phyloP scores from a whole-genome alignment of 176 grass and related monocot genomes.

The Juncus effusus region DNA sequence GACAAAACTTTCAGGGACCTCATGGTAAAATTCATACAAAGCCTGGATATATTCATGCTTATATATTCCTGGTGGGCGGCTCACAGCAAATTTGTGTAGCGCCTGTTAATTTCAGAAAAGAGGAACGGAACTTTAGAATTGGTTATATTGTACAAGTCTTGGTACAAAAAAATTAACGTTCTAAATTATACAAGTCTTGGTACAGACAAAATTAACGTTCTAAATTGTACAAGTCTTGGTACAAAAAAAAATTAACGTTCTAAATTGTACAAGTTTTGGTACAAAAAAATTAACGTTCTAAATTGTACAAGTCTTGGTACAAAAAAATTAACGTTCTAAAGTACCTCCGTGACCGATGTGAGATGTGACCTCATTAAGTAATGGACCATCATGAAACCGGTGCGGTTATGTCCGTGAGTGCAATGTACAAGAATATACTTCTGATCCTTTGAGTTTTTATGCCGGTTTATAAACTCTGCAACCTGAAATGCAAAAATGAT shows the following conservation, averaged over 20 bases:
- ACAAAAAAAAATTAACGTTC: no score
- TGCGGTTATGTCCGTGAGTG: conserved; percentile 99
- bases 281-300: no score
- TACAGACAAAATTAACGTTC: no score
- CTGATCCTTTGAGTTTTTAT: conserved; percentile 58
- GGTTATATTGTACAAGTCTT: conserved; percentile 22
- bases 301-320: conserved; percentile 31
- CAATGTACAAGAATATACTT: conserved; percentile 97
- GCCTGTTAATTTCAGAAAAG: conserved; percentile 39
- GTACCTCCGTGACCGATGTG: conserved; percentile 65
- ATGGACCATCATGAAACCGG: conserved; percentile 99
- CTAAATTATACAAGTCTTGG: conserved; percentile 6
- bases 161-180: conserved; percentile 16
- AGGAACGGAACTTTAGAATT: not conserved
- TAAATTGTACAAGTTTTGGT: no score
- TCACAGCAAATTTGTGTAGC: conserved; percentile 68
- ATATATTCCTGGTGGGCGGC: conserved; percentile 92
- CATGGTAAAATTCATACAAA: conserved; percentile 91
- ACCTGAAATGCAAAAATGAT: conserved; percentile 30
- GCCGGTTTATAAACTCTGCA: conserved; percentile 67
- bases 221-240: no score
- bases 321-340: conserved; percentile 1
- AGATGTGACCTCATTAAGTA: conserved; percentile 78
- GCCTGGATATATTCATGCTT: conserved; percentile 93
- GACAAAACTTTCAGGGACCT: conserved; percentile 64